Evolutionary conservation across 768 basidiomycete genomes (phyloP), one percentile per base, ranked within the genome.

Genomic region (Phanerodontia chrysosporium): DNA sequence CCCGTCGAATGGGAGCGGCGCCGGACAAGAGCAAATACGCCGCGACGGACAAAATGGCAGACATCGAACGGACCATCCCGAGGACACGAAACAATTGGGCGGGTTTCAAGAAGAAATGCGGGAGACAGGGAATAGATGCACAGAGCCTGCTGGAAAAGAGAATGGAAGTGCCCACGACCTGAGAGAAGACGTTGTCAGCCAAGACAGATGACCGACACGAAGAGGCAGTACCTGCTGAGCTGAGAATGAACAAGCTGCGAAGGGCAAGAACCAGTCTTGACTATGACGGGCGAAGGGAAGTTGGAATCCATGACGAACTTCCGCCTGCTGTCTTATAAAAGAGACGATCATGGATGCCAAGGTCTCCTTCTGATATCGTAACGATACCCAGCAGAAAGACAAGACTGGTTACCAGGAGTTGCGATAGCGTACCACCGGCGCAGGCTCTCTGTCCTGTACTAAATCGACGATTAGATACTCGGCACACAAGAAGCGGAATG

Each of bases 211-310:
- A 16, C 49, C 28, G 44, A 45, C 36, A 21, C 70, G 16, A 18
- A 10, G 39, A 18, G 39, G 18, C 18, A 18, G 69, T 25, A 52
- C 75, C 72, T 60, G 66, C 70, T 65, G 69, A 72, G 69, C 65
- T 67, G n/a, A n/a, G n/a, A n/a, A n/a, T 62, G 67, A 66, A 67
- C 64, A 53, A 61, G 66, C 57, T 45, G 67, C 45, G 56, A 48
- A 57, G 46, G 66, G 74, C 78, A 80, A 80, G 78, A 81, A 76
- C 79, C 81, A 73, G 81, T 79, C 80, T 80, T 80, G 80, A 70
- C 73, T 71, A 67, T 42, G 55, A 58, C 65, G 49, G 72, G 64
- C 65, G 71, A 70, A 69, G 52, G 71, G 69, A 61, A 55, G 39
- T 58, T 39, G 52, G 57, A 39, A 39, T 9, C 27, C 49, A 46